Evolutionary conservation across 2,329 filamentous ascomycete genomes (phyloP).

Genomic region (Ceratocystiopsis sp.): DNA sequence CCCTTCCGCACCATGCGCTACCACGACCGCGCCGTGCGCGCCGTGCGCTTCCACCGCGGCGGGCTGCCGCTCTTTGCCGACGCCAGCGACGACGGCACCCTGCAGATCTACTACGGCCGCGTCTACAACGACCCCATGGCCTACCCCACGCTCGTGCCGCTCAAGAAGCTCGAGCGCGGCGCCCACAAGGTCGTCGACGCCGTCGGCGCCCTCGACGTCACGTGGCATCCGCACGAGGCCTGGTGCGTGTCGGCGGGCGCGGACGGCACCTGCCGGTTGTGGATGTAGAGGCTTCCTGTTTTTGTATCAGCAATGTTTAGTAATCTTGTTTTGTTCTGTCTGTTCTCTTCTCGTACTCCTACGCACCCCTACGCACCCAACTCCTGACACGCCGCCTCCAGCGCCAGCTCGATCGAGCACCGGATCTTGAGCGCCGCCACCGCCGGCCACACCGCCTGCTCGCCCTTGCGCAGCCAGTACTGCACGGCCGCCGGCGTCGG

Average conservation of each 20-base stretch:
- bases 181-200: conserved; percentile 66
- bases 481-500: conserved; percentile 60
- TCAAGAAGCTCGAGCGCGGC: conserved; percentile 72
- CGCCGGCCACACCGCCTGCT: conserved; percentile 81
- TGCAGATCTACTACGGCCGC: conserved; percentile 95
- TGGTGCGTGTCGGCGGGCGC: conserved; percentile 92
- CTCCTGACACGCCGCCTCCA: conserved; percentile 66
- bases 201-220: conserved; percentile 79
- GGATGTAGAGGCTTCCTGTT: conserved; percentile 38
- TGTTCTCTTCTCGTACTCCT: not conserved
- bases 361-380: not conserved
- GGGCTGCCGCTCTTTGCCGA: conserved; percentile 77
- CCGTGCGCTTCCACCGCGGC: conserved; percentile 71
- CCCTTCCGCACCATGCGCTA: conserved; percentile 96
- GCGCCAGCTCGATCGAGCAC: conserved; percentile 71
- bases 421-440: conserved; percentile 66
- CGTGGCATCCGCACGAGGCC: conserved; percentile 89
- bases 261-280: conserved; percentile 81
- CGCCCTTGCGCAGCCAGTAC: conserved; percentile 74
- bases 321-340: not conserved
- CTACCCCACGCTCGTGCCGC: conserved; percentile 87
- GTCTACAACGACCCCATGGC: conserved; percentile 90
- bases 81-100: conserved; percentile 80
- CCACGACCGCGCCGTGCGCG: conserved; percentile 78
- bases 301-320: not conserved